Base-by-base conservation (phyloP, 768 basidiomycete species). In the Pholiota conissans region DNA sequence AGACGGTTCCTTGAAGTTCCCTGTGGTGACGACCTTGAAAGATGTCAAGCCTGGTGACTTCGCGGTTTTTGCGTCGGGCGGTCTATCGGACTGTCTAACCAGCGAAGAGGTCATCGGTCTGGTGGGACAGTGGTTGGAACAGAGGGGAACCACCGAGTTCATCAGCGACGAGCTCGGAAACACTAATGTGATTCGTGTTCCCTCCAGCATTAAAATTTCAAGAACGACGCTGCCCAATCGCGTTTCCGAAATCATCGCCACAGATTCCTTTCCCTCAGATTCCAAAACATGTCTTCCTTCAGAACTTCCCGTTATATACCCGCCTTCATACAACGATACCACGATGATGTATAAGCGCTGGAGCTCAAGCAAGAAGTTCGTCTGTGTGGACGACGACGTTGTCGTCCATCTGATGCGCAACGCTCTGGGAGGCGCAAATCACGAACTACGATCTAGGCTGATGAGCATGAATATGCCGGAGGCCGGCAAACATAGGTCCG, bases 331-430 rank as follows among this genome's bases (percentile, higher is more conserved):
- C 50, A 55, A 65, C 11, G 65, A 68, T 24, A 57, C 47, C 49
- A 74, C 78, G 5, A 54, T 66, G 35, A 69, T 74, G 60, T 75
- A 81, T 64, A 58, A 60, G 20, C 64, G 69, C 37, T 77, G 78
- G 77, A 54, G 70, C 29, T 60, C 67, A 20, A 61, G 72, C 49
- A 80, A 81, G 67, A 67, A 62, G 34, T 77, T 47, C 69, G 72
- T 60, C 65, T 68, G 50, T 74, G 61, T 61, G 16, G 84, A 84
- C 61, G 76, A 56, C 5, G 84, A 82, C 57, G 76, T 75, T 22
- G 76, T 77, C 0, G 77, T 76, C 4, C 83, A 86, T 68, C 60
- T 87, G 29, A 69, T 78, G 30, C 69, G 82, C 50, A 86, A 85
- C 59, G 81, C 81, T 1, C 70, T 86, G 0, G 83, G 83, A 6